A percentile compares a stretch with the other conserved stretches of the same genome.
phyloP scores from a whole-genome alignment of 768 basidiomycete species.

The Macrolepiota albuminosa region DNA sequence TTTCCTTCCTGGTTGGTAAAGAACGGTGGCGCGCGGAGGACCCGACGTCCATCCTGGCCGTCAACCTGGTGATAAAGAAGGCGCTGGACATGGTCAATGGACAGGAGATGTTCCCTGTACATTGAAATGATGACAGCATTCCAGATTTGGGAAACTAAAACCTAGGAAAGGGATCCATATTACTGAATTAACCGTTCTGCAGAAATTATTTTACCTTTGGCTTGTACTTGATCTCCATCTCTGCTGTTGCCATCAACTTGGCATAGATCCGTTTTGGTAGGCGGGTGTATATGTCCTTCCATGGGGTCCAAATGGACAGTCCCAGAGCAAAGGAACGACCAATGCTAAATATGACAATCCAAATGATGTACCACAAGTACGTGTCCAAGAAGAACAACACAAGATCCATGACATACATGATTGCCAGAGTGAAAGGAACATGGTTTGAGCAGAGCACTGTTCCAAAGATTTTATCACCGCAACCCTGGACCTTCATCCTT shows the following conservation, averaged over 20 bases:
- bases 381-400: constrained; percentile 99
- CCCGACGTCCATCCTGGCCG: constrained; percentile 81
- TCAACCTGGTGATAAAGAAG: constrained; percentile 97
- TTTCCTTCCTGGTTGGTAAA: constrained; percentile 88
- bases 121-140: constrained; percentile 99
- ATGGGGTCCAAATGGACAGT: constrained; percentile 98
- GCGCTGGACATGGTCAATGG: constrained; percentile 97
- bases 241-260: constrained; percentile 89
- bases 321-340: constrained; percentile 88
- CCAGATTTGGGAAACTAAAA: constrained; percentile 98
- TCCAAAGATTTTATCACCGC: constrained; percentile 82
- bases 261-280: constrained; percentile 98
- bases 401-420: constrained; percentile 99
- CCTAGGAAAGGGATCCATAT: constrained; percentile 28
- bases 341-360: constrained; percentile 94
- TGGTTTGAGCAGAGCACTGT: constrained; percentile 82
- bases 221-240: constrained; percentile 99
- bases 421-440: constrained; percentile 88
- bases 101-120: constrained; percentile 97
- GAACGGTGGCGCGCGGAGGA: constrained; percentile 94
- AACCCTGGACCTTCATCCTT: constrained; percentile 88
- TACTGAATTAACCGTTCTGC: neutral
- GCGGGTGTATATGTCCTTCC: constrained; percentile 95
- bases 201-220: constrained; percentile 61
- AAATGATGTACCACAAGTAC: constrained; percentile 99